Base-by-base conservation (phyloP, 2,329 filamentous ascomycete species). In the Myriosclerotinia curreyana region DNA sequence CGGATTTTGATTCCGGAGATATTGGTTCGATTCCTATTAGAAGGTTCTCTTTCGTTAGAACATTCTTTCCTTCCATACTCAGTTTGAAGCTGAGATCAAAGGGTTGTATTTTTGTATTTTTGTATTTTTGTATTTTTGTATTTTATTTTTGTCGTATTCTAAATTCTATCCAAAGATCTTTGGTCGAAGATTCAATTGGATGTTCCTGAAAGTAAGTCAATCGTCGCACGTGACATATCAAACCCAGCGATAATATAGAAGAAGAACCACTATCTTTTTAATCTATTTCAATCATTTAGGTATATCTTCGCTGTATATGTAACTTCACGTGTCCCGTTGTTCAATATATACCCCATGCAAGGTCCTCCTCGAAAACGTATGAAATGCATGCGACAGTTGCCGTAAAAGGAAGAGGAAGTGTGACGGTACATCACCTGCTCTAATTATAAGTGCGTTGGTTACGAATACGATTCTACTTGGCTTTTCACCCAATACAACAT, bases 391-490 rank as follows among this genome's bases (percentile, higher is more conserved):
- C 46, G 64, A 51, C n/a, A 62, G 70, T 64, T 70, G 72, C 58
- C 64, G 70, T 28, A 67, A 67, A 46, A 66, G 71, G 31, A 71
- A 71, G 52, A 65, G 68, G 34, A 71, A 71, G 62, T 71, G 71
- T 61, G 69, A 72, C 40, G 66, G 63, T 3, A 49, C 61, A 7
- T 40, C 62, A n/a, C 70, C 70, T 12, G n/a, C n/a, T n/a, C n/a
- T n/a, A n/a, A n/a, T n/a, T n/a, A n/a, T n/a, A n/a, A n/a, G n/a
- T 71, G 70, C 60, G 44, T 58, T 31, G 65, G 62, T 15, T 70
- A 70, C 50, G 68, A 64, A 25, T 71, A 72, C 44, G 64, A 70
- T 1, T 72, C n/a, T n/a, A n/a, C n/a, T 69, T 60, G 56, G 42
- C 60, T 62, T 56, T 49, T 58, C 51, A 17, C 36, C 28, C 15